These are phyloP conservation scores for Sclerospora graminicola DNA, from an alignment of 352 stramenopile genomes.

Conservation along the genomic window DNA sequence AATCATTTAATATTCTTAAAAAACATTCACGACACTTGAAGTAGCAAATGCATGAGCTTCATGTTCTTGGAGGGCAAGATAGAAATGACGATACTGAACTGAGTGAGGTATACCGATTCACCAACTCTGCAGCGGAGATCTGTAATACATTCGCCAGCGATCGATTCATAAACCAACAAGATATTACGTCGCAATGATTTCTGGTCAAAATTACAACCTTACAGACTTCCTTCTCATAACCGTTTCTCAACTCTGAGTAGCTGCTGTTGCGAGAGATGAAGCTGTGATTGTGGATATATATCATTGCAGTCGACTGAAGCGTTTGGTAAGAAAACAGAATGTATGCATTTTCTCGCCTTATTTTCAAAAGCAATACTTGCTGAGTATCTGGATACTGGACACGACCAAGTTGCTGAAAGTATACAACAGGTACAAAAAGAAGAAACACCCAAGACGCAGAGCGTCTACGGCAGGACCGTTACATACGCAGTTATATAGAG, in stretches of 20 bases:
- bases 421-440: too few relatives aligned
- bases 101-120: slow-evolving; percentile 61
- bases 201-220: slow-evolving; percentile 54
- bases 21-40: slow-evolving; percentile 60
- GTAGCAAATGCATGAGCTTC: slow-evolving; percentile 29
- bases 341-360: slow-evolving; percentile 66
- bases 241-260: slow-evolving; percentile 69
- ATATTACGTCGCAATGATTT: slow-evolving; percentile 56
- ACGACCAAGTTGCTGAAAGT: too few relatives aligned
- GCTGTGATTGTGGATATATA: slow-evolving; percentile 69
- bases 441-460: too few relatives aligned
- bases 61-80: slow-evolving; percentile 10
- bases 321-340: slow-evolving; percentile 81
- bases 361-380: slow-evolving; percentile 72
- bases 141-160: slow-evolving; percentile 66
- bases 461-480: too few relatives aligned
- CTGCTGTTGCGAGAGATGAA: slow-evolving; percentile 50
- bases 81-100: slow-evolving; percentile 25
- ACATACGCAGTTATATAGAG: too few relatives aligned
- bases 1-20: slow-evolving; percentile 84
- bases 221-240: slow-evolving; percentile 70
- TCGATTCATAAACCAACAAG: slow-evolving; percentile 60
- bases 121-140: slow-evolving; percentile 67
- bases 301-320: slow-evolving; percentile 82
- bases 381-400: too few relatives aligned